Base-by-base conservation (phyloP, 352 stramenopile genomes). In the Phytophthora citricola region DNA sequence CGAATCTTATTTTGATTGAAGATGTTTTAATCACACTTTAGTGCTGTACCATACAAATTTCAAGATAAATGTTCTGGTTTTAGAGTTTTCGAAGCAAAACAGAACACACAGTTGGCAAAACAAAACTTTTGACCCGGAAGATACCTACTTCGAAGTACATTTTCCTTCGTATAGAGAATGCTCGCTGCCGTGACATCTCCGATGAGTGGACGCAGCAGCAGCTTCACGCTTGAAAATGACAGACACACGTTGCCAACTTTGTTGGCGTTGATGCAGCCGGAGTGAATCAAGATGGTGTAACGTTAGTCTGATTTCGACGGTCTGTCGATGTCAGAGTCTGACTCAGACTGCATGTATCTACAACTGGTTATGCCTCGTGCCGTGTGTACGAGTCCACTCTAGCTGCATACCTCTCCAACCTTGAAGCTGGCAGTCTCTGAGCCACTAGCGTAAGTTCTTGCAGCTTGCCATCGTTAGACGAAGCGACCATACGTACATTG, bases 331-430 rank as follows among this genome's bases (percentile, higher is more conserved):
- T 52, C 46, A 15, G 45, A 69, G 47, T 39, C 5, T 34, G 31
- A 34, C 31, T 34, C 31, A 34, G 31, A 34, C 31, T 34, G 6
- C 8, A 34, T 34, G 31, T 10, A 39, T 49, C 29, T 32, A 20
- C 31, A 34, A 34, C 32, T 27, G 22, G 31, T 47, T 46, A 63
- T 32, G 17, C 12, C 47, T 78, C 66, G 14, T 66, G 66, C 29
- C 76, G 62, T 1, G 77, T 68, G 66, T 85, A 83, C 11, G 82
- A 88, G 27, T 79, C 44, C 32, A 91, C 73, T 12, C 58, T 44
- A 8, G 82, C 82, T 26, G 78, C 82, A 27, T 91, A 89, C 38
- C 66, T 73, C 47, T 76, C 61, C 15, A 89, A 51, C 14, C 75
- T 73, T 8, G 44, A 47, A 5, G 40, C 1, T 12, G 72, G 47